These are phyloP conservation scores for Meyerozyma carpophila DNA, from an alignment of 1,139 yeast species.

Conservation along the genomic window DNA sequence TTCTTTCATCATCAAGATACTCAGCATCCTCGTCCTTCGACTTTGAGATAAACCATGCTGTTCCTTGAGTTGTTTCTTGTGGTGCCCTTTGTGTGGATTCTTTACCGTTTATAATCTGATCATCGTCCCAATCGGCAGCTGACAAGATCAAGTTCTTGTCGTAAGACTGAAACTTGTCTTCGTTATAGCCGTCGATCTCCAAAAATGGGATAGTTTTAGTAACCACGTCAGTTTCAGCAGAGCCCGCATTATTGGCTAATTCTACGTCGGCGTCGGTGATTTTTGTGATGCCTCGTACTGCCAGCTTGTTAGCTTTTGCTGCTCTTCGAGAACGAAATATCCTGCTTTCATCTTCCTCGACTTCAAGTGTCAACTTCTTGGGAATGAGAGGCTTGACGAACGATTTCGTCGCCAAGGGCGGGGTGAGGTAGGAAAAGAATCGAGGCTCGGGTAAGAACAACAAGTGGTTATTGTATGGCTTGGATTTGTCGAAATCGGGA, in stretches of 20 bases:
- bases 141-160: conserved; percentile 64
- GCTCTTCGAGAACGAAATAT: conserved; percentile 29
- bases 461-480: conserved; percentile 60
- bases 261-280: conserved; percentile 31
- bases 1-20: conserved; percentile 56
- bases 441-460: conserved; percentile 62
- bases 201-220: conserved; percentile 28
- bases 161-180: conserved; percentile 36
- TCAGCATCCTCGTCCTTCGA: neutral
- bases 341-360: conserved; percentile 43
- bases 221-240: conserved; percentile 15
- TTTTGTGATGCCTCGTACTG: conserved; percentile 10
- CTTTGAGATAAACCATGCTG: neutral
- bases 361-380: conserved; percentile 43
- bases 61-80: neutral
- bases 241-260: conserved; percentile 23
- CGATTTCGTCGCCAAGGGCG: conserved; percentile 38
- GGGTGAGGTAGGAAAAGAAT: conserved; percentile 47
- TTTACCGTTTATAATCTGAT: conserved; percentile 51
- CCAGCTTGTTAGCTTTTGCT: conserved; percentile 1
- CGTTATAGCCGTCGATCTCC: conserved; percentile 29
- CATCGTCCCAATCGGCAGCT: conserved; percentile 83
- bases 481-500: conserved; percentile 56
- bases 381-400: conserved; percentile 56
- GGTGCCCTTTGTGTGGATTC: conserved; percentile 10